Conservation (phyloP, 768 basidiomycete genomes). For the Tubosaeta sp. region DNA sequence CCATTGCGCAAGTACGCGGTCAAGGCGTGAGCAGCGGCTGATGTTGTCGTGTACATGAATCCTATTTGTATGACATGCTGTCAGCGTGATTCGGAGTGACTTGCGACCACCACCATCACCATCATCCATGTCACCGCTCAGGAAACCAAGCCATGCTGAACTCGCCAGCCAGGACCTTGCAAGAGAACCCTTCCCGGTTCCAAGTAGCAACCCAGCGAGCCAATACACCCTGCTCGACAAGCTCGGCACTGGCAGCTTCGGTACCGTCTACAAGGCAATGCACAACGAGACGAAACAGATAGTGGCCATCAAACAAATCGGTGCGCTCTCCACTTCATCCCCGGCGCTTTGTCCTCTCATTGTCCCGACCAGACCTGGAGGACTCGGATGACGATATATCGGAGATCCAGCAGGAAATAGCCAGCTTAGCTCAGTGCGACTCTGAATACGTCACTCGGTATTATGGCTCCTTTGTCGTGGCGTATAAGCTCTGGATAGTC, state of each 20-base stretch:
- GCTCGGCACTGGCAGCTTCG: constrained; percentile 96
- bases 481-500: constrained; percentile 98
- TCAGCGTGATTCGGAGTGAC: constrained; percentile 24
- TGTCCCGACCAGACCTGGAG: constrained; percentile 68
- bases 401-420: constrained; percentile 98
- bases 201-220: constrained; percentile 76
- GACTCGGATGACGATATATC: constrained; percentile 98
- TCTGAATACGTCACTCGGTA: constrained; percentile 96
- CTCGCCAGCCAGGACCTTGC: constrained; percentile 36
- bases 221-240: constrained; percentile 94
- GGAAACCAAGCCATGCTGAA: constrained; percentile 37
- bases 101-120: neutral
- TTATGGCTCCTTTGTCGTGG: constrained; percentile 94
- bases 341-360: neutral
- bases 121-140: constrained; percentile 43
- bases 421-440: constrained; percentile 91
- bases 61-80: constrained; percentile 37
- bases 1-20: constrained; percentile 92
- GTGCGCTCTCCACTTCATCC: constrained; percentile 40
- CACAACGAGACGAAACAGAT: constrained; percentile 92
- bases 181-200: constrained; percentile 63
- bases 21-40: constrained; percentile 62
- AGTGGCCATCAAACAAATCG: constrained; percentile 98
- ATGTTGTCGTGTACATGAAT: constrained; percentile 30
- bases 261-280: constrained; percentile 95